phyloP scores from a whole-genome alignment of 495 filamentous ascomycete species.

The Xylaria castorea region DNA sequence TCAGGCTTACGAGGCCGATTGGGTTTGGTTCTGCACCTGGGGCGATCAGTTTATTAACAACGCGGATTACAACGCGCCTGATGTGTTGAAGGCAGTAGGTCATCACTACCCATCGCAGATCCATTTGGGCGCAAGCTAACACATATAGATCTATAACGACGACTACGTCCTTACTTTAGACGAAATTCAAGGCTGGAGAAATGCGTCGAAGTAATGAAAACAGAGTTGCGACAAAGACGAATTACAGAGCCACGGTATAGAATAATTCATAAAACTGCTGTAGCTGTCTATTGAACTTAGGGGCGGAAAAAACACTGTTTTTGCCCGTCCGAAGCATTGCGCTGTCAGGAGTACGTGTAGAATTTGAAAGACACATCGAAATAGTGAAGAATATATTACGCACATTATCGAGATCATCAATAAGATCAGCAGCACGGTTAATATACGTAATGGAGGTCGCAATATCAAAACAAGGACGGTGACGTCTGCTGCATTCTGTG shows the following conservation, averaged over 20 bases:
- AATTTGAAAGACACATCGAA: too few species aligned
- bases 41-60: slow-evolving; percentile 48
- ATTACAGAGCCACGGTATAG: neutral
- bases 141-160: neutral
- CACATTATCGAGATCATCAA: too few species aligned
- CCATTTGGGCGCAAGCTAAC: neutral
- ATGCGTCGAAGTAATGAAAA: neutral
- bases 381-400: too few species aligned
- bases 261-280: neutral
- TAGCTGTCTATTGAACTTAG: neutral
- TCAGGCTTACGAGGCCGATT: slow-evolving; percentile 51
- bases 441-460: too few species aligned
- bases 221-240: neutral
- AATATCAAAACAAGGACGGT: too few species aligned
- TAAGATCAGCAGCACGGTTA: too few species aligned
- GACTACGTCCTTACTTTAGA: neutral
- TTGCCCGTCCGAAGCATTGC: too few species aligned
- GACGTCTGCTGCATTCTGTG: neutral
- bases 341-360: too few species aligned
- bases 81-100: neutral
- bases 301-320: too few species aligned
- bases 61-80: slow-evolving; percentile 36
- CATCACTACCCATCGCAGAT: neutral
- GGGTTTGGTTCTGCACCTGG: slow-evolving; percentile 58
- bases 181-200: neutral